A percentile compares a stretch with the other conserved stretches of the same genome.
phyloP scores from a whole-genome alignment of 2,329 filamentous ascomycete genomes.

The Ploettnerulaceae sp. region DNA sequence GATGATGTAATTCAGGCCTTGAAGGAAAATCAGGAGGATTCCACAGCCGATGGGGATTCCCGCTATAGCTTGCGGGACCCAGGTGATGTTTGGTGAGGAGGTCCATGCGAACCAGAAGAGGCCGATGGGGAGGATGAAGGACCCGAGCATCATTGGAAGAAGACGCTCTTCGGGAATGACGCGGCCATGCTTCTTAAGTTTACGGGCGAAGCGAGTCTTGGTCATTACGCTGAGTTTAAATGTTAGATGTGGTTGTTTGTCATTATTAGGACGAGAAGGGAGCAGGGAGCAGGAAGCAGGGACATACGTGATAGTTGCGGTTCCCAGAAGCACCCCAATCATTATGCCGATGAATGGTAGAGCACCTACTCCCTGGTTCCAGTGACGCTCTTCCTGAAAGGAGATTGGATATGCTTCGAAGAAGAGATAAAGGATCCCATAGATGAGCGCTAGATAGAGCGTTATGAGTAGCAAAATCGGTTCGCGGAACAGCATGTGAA shows the following conservation, averaged over 20 bases:
- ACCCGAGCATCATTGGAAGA: slow-evolving; percentile 43
- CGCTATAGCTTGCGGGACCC: slow-evolving; percentile 39
- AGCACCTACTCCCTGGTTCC: slow-evolving; percentile 37
- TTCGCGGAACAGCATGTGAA: slow-evolving; percentile 24
- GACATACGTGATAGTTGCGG: slow-evolving; percentile 2
- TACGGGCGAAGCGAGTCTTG: slow-evolving; percentile 35
- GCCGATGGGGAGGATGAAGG: slow-evolving; percentile 40
- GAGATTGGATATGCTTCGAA: slow-evolving; percentile 45
- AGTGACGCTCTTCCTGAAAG: slow-evolving; percentile 39
- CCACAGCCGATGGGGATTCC: slow-evolving; percentile 40
- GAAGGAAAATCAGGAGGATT: slow-evolving; percentile 43
- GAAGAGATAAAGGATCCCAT: slow-evolving; percentile 35
- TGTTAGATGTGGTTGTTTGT: neutral
- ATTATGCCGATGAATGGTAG: slow-evolving; percentile 41
- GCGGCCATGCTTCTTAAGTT: slow-evolving; percentile 30
- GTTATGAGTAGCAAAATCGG: slow-evolving; percentile 28
- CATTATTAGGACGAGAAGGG: neutral
- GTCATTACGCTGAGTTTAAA: slow-evolving; percentile 32
- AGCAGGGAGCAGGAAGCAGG: slow-evolving; percentile 1
- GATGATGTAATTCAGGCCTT: slow-evolving; percentile 42
- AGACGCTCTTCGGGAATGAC: slow-evolving; percentile 43
- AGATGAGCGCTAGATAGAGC: slow-evolving; percentile 27
- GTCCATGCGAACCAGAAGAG: slow-evolving; percentile 52
- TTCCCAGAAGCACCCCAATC: slow-evolving; percentile 35
- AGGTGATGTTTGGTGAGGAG: slow-evolving; percentile 35